phyloP scores from a whole-genome alignment of 2,329 filamentous ascomycete genomes.

The Fusarium temperatum region DNA sequence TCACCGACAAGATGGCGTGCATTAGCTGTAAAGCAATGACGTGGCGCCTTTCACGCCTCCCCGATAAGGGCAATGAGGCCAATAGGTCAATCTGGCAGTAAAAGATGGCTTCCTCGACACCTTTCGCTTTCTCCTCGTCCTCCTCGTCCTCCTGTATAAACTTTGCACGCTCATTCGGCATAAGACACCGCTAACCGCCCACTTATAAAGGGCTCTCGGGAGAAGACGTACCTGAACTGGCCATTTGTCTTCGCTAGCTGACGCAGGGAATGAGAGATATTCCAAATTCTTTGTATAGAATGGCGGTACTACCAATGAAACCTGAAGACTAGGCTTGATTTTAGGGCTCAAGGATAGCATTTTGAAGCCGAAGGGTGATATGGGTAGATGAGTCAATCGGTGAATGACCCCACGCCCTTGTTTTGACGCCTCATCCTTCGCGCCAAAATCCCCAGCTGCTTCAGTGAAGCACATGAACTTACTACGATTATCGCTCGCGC shows the following conservation, averaged over 20 bases:
- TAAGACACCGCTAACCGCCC: background rate
- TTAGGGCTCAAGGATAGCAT: background rate
- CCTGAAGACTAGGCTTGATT: background rate
- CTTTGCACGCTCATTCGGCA: background rate
- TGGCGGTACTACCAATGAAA: background rate
- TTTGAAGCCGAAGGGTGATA: accelerated
- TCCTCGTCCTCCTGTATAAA: background rate
- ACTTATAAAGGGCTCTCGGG: background rate
- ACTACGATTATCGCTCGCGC: accelerated
- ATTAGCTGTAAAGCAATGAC: accelerated
- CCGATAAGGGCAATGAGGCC: background rate
- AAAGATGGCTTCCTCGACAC: background rate
- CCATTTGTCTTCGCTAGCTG: background rate
- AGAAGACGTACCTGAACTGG: background rate
- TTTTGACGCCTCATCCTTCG: background rate
- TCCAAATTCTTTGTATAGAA: background rate
- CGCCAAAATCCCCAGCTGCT: background rate
- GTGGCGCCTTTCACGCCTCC: accelerated
- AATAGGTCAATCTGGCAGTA: background rate
- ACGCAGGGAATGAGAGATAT: background rate
- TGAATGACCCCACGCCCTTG: background rate
- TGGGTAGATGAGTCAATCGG: too few relatives aligned
- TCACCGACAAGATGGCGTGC: background rate
- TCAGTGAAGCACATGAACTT: background rate
- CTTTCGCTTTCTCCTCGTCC: background rate